Evolutionary conservation across 2,329 filamentous ascomycete species (phyloP).

Genomic region (Cladophialophora chaetospira): DNA sequence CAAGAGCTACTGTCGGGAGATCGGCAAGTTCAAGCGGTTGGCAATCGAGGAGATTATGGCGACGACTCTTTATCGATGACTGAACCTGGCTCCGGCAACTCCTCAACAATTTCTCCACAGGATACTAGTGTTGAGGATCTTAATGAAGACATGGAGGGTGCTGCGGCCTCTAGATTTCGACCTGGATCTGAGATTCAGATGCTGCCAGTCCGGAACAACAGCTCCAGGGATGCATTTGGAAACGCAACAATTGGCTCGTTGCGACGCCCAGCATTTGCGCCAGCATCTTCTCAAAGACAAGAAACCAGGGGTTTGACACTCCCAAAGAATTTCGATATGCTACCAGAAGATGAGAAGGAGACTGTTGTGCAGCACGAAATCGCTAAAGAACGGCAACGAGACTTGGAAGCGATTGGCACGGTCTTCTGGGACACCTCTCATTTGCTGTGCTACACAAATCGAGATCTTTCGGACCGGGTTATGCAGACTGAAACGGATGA

Average conservation of each 20-base stretch:
- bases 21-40: too few relatives aligned
- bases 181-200: slow-evolving; percentile 3
- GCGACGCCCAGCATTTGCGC: neutral
- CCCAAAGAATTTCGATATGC: slow-evolving; percentile 16
- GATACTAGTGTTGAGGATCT: too few relatives aligned
- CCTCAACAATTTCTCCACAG: too few relatives aligned
- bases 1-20: too few relatives aligned
- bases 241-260: neutral
- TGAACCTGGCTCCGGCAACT: too few relatives aligned
- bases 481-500: slow-evolving; percentile 21
- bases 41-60: too few relatives aligned
- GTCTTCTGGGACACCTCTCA: slow-evolving; percentile 18
- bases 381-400: slow-evolving; percentile 25
- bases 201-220: slow-evolving; percentile 13
- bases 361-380: slow-evolving; percentile 24
- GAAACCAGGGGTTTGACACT: slow-evolving; percentile 7
- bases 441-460: slow-evolving; percentile 10
- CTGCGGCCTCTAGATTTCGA: neutral
- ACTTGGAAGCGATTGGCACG: slow-evolving; percentile 22
- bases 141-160: neutral
- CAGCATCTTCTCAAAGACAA: neutral
- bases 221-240: too few relatives aligned
- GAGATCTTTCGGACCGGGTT: slow-evolving; percentile 10
- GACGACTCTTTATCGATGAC: too few relatives aligned
- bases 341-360: slow-evolving; percentile 16